Base-by-base conservation (phyloP, 1,139 yeast species). In the Yamadazyma atmosphaerica region DNA sequence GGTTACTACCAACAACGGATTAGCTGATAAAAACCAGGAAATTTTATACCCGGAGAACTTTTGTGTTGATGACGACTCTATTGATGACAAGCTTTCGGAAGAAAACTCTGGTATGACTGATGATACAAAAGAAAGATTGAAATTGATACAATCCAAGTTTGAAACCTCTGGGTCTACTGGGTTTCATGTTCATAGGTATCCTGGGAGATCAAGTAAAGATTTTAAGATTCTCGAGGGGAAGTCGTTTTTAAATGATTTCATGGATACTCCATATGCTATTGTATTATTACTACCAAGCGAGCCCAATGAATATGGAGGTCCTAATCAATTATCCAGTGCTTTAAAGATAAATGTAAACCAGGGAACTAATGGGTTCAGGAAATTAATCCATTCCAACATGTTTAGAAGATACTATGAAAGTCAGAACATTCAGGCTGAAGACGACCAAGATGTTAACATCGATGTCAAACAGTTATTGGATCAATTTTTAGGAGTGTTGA, bases 211-310 rank as follows among this genome's bases (percentile, higher is more conserved):
- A 1, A 50, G 57, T 2, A 55, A 47, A 30, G 47, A 48, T 2
- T 38, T 54, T 21, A 60, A 70, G 33, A 49, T 57, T 1, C 29
- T 72, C 2, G 65, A 66, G 18, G 57, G 69, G 2, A 64, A 61
- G 41, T 66, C 76, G 12, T 73, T 59, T 45, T 50, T 75, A 7
- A 49, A 68, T 39, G 72, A 71, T 30, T 70, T 72, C 41, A 74
- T 75, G 65, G 65, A 68, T 1, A 50, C 63, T n/a, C 79, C 81
- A 4, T 41, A 53, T 12, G 56, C 70, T 0, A 35, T 74, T 16
- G 61, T 65, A 4, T 48, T 74, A 14, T 43, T 73, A 18, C 41
- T 60, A 19, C 66, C 64, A 5, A 32, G 44, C 14, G 45, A 47
- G 19, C 4, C 26, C 11, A 43, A 49, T 30, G 33, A 35, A 8